Base-by-base conservation (phyloP, 2,329 filamentous ascomycete species). In the Pseudogymnoascus sp. region DNA sequence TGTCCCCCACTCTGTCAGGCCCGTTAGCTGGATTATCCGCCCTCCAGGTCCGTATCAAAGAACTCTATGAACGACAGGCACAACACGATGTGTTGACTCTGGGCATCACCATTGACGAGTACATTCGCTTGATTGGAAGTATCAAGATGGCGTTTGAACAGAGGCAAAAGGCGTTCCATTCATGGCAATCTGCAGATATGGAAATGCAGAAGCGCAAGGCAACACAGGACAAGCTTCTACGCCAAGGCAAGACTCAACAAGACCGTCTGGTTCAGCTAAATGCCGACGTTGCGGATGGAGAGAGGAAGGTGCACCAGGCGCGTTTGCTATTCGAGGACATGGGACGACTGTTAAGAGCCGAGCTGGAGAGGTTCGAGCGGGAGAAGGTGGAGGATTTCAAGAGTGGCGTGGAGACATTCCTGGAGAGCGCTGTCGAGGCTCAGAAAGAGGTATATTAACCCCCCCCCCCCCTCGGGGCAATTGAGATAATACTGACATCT, bases 321-420 rank as follows among this genome's bases (percentile, higher is more conserved):
- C 82, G 93, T 62, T 77, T 97, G 64, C 77, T 97, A 53, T 99
- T 99, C 71, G 95, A 99, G 68, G 95, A 99, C 72, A 97, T 99
- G 93, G 95, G 95, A 13, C 83, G 92, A 11, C 78, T 97, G 72
- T 95, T 99, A 92, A 86, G 91, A 65, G 83, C 82, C 37, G 95
- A 99, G 76, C 81, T 99, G 68, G 95, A 97, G 71, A 83, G 93
- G 17, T 99, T 99, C 72, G 95, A 99, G 78, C 85, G 85, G 70
- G 95, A 99, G 77, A 99, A 99, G 80, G 95, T 99, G 2, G 95
- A 99, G 74, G 95, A 99, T 74, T 99, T 99, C 77, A 99, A 99
- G 81, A 95, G 90, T 66, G 93, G 93, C 0, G 93, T 99, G 1
- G 95, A 99, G 79, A 99, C 95, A 1, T 99, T 96, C 77, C 77